Evolutionary conservation across 257 asterid species (phyloP), one percentile per base, ranked within the genome.

Genomic region (Solanum acaule): DNA sequence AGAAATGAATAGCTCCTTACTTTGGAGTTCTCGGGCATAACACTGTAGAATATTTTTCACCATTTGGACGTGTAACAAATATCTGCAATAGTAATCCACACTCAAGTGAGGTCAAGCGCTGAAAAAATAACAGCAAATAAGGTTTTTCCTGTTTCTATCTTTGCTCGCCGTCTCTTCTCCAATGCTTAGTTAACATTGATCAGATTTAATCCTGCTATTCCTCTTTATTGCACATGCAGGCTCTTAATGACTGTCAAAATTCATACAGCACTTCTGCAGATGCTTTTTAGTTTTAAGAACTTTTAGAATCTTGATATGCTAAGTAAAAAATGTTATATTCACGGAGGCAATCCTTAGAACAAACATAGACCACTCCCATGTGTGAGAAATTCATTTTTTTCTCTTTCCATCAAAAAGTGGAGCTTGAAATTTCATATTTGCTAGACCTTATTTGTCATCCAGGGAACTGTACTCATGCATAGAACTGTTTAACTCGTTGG

Each of bases 1-100:
- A 85, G 72, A 8, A 23, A 83, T 81, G 61, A 27, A 78, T 25
- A 79, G 89, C 85, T 83, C 77, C 98, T 92, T 92, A 96, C 98
- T 90, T 88, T 27, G 95, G 94, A 91, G 88, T 89, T 90, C 91
- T 91, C 20, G 98, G 94, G 92, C 97, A 97, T 52, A 97, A 92
- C 56, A 97, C 99, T 87, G 94, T 94, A 68, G 99, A 94, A 90
- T 89, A 92, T 25, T 89, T 95, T 89, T 91, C 92, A 87, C 98
- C 99, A 87, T 91, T 92, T 35, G 96, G 94, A 38, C 98, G 94
- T 61, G 96, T 94, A 90, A 97, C 96, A 92, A 97, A 97, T 87
- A 92, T 90, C 99, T 97, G 96, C 88, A 91, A 44, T 31, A 83
- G 86, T 90, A 77, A 63, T n/a, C 22, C 34, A 76, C 79, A 85